Evolutionary conservation across 192 early-diverging fungal species (phyloP).

Genomic region (Backusella morwellensis): DNA sequence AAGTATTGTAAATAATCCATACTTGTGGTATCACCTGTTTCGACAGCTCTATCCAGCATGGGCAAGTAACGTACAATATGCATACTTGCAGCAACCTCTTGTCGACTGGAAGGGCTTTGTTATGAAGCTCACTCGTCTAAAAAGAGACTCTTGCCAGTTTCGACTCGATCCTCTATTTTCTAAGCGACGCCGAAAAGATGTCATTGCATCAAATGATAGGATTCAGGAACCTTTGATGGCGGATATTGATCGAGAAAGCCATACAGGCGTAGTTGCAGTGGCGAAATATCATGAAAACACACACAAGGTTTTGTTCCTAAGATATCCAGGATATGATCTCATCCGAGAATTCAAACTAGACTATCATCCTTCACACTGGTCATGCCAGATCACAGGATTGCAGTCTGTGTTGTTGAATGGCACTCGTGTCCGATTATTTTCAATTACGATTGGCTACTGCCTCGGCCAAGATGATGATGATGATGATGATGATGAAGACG

Average conservation of each 20-base stretch:
- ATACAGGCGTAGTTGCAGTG: constrained; percentile 20
- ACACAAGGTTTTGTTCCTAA: constrained; percentile 23
- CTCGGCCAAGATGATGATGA: constrained; percentile 10
- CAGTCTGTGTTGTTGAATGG: constrained; percentile 16
- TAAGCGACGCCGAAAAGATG: background rate
- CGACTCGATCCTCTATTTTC: background rate
- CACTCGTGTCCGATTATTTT: constrained; percentile 12
- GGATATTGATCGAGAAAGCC: constrained; percentile 20
- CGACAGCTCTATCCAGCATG: constrained; percentile 12
- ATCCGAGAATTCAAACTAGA: constrained; percentile 19
- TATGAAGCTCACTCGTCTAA: constrained; percentile 1
- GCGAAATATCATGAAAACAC: constrained; percentile 11
- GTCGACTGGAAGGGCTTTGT: constrained; percentile 26
- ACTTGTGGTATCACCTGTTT: constrained; percentile 26
- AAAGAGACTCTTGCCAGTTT: constrained; percentile 8
- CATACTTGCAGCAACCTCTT: constrained; percentile 1
- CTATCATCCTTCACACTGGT: constrained; percentile 16
- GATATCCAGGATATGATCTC: constrained; percentile 19
- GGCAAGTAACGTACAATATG: constrained; percentile 16
- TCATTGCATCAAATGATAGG: background rate
- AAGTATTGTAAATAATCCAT: constrained; percentile 22
- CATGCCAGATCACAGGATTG: constrained; percentile 25
- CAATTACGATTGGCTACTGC: constrained; percentile 12
- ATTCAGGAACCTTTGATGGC: constrained; percentile 27
- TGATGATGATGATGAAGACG: background rate